Evolutionary conservation across 495 filamentous ascomycete genomes (phyloP).

Genomic region (Sporormia fimetaria): DNA sequence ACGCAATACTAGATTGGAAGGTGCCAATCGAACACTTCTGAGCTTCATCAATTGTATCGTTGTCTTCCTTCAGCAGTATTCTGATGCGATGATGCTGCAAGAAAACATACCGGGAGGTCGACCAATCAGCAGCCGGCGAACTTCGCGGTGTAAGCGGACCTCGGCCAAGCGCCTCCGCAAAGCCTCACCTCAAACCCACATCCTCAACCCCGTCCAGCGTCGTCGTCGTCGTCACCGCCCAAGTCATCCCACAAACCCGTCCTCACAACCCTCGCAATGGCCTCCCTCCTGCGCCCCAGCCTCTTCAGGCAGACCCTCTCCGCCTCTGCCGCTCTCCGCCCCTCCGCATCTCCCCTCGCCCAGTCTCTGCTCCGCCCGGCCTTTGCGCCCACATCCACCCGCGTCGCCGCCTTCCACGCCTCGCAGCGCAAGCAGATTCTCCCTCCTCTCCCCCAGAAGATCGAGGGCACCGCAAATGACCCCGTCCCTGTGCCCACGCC

Average conservation of each 20-base stretch:
- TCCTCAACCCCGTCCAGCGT: slow-evolving; percentile 8
- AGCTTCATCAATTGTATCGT: not conserved
- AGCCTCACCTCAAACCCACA: slow-evolving; percentile 4
- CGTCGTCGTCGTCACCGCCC: slow-evolving; percentile 1
- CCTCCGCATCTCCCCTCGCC: slow-evolving; percentile 19
- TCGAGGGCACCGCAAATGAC: slow-evolving; percentile 58
- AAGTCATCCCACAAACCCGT: slow-evolving; percentile 1
- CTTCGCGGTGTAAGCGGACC: too few species aligned
- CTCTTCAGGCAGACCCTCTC: slow-evolving; percentile 29
- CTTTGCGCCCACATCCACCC: slow-evolving; percentile 18
- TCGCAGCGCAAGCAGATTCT: slow-evolving; percentile 32
- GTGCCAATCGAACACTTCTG: not conserved
- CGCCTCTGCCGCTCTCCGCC: slow-evolving; percentile 22
- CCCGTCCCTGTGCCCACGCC: slow-evolving; percentile 60
- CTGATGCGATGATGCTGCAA: slow-evolving; percentile 1
- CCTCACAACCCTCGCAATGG: slow-evolving; percentile 28
- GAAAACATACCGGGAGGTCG: not conserved
- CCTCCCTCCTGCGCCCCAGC: slow-evolving; percentile 30
- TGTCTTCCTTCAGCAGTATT: not conserved
- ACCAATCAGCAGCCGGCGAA: slow-evolving; percentile 15
- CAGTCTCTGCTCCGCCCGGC: slow-evolving; percentile 23
- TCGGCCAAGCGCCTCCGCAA: slow-evolving; percentile 10
- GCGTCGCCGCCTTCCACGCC: slow-evolving; percentile 36
- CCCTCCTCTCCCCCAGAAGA: slow-evolving; percentile 39
- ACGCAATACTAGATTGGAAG: too few species aligned